A percentile compares a stretch with the other conserved stretches of the same genome.
Conservation (phyloP, 1,284 basidiomycete genomes). For the Flammula alnicola region DNA sequence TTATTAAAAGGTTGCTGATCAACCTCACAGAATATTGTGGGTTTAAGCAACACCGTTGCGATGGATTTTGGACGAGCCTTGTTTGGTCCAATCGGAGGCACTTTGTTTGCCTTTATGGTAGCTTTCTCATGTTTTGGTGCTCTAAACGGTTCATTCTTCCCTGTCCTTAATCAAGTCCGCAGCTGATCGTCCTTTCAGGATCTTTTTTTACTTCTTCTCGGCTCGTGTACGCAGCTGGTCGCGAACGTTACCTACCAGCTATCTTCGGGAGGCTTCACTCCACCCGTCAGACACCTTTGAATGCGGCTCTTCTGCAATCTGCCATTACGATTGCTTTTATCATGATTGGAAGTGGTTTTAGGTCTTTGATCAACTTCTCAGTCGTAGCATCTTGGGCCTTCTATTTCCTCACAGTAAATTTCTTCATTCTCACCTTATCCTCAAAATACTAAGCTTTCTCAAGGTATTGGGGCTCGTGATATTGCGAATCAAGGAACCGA, state of each 20-base stretch:
- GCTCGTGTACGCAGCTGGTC: constrained; percentile 87
- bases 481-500: constrained; percentile 89
- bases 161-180: not conserved
- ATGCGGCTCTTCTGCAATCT: constrained; percentile 83
- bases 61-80: constrained; percentile 91
- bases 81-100: constrained; percentile 86
- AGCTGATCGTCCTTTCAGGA: constrained; percentile 45
- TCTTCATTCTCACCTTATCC: not conserved
- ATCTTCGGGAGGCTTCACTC: constrained; percentile 80
- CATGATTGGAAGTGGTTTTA: constrained; percentile 85
- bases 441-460: constrained; percentile 10
- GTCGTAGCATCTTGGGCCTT: constrained; percentile 91
- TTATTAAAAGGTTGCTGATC: not conserved
- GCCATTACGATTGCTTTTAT: constrained; percentile 79
- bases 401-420: constrained; percentile 82
- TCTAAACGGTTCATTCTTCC: constrained; percentile 64
- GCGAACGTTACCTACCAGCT: constrained; percentile 86
- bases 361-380: constrained; percentile 86
- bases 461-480: constrained; percentile 89
- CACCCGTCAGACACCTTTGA: constrained; percentile 80
- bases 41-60: constrained; percentile 90
- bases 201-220: constrained; percentile 84
- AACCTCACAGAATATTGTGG: constrained; percentile 56
- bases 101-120: constrained; percentile 88
- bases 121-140: constrained; percentile 95